A percentile compares a stretch with the other conserved stretches of the same genome.
These are phyloP conservation scores for Geotrichum candidum DNA, from an alignment of 1,139 yeast species.

Conservation along the genomic window DNA sequence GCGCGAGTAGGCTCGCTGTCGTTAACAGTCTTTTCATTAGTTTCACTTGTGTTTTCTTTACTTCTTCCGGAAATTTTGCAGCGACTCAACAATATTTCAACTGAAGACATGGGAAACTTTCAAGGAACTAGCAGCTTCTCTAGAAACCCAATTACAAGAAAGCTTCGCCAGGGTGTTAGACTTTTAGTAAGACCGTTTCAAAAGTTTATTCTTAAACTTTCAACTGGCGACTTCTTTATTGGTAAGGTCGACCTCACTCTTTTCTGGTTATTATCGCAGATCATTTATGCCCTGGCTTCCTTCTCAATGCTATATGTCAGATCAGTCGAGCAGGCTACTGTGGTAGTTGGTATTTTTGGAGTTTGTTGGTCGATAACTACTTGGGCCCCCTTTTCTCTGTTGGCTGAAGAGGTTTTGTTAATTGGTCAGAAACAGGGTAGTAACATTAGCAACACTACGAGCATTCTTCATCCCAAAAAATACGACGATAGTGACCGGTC, in stretches of 20 bases:
- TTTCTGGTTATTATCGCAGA: constrained; percentile 34
- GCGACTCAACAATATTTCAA: background rate
- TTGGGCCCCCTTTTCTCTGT: constrained; percentile 40
- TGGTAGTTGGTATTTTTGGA: constrained; percentile 35
- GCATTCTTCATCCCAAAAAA: background rate
- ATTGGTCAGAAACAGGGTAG: constrained; percentile 3
- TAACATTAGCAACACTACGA: background rate
- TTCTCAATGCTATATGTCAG: constrained; percentile 30
- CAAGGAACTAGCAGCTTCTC: background rate
- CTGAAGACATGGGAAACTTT: background rate
- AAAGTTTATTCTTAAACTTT: background rate
- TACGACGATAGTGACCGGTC: constrained; percentile 6
- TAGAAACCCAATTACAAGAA: constrained; percentile 8
- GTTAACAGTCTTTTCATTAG: constrained; percentile 34
- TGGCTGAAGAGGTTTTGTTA: constrained; percentile 37
- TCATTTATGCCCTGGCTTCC: constrained; percentile 35
- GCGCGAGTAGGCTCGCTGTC: constrained; percentile 39
- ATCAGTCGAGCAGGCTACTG: constrained; percentile 30
- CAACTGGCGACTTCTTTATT: background rate
- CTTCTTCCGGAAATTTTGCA: constrained; percentile 30
- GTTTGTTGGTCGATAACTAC: constrained; percentile 39
- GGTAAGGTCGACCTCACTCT: constrained; percentile 21
- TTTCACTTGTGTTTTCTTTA: constrained; percentile 34
- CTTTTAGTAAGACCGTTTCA: constrained; percentile 5
- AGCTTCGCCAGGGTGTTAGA: constrained; percentile 1